Evolutionary conservation across 805 yeast species (phyloP).

Genomic region (Zygoascus flipseniorum): DNA sequence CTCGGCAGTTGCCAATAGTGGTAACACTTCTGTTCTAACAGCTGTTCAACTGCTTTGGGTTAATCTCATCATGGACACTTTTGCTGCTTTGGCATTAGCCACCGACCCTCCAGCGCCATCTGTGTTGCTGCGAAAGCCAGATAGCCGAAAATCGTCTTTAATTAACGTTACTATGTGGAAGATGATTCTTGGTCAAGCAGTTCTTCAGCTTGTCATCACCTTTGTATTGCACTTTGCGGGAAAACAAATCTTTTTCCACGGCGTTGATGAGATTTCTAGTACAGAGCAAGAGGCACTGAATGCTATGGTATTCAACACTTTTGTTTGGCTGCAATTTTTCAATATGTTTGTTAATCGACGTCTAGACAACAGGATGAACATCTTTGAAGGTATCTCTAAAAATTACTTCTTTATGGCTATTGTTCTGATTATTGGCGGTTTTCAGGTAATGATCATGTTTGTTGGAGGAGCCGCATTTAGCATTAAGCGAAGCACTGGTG

Average conservation of each 20-base stretch:
- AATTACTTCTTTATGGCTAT: constrained; percentile 77
- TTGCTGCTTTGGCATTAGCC: constrained; percentile 95
- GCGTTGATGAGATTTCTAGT: constrained; percentile 19
- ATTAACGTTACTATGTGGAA: constrained; percentile 96
- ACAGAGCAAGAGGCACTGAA: constrained; percentile 49
- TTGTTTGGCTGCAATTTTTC: constrained; percentile 97
- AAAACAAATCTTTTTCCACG: constrained; percentile 37
- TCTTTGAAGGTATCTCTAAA: constrained; percentile 71
- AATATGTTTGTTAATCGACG: constrained; percentile 86
- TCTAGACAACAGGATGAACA: constrained; percentile 74
- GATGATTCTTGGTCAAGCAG: constrained; percentile 87
- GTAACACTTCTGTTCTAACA: constrained; percentile 79
- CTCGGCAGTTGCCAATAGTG: constrained; percentile 77
- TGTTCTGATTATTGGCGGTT: constrained; percentile 64
- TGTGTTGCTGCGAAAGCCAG: constrained; percentile 73
- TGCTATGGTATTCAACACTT: constrained; percentile 88
- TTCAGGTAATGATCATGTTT: constrained; percentile 86
- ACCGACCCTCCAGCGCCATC: constrained; percentile 91
- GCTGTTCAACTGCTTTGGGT: constrained; percentile 98
- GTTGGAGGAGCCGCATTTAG: constrained; percentile 96
- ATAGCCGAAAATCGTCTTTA: constrained; percentile 68
- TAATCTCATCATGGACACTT: constrained; percentile 94
- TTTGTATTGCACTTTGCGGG: constrained; percentile 80
- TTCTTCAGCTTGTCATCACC: constrained; percentile 70
- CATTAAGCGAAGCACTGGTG: constrained; percentile 66